Conservation (phyloP, 1,284 basidiomycete genomes). For the Microstroma glucosiphilum region DNA sequence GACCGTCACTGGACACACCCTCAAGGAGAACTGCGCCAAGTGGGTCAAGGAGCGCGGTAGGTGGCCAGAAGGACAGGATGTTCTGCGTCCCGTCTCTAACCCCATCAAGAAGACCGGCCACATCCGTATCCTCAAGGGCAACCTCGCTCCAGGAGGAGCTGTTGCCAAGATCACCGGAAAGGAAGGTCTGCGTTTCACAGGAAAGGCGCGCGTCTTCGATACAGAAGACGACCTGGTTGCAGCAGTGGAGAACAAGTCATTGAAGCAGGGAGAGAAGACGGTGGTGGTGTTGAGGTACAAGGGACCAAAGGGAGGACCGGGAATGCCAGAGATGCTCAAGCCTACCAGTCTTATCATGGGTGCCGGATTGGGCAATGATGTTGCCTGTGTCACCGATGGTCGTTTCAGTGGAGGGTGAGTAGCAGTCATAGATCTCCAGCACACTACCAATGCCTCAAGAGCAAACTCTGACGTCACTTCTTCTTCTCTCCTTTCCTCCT, state of each 20-base stretch:
- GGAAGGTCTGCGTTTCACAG: slow-evolving; percentile 45
- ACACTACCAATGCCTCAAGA: too few relatives aligned
- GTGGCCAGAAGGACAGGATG: slow-evolving; percentile 38
- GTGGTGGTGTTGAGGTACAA: slow-evolving; percentile 49
- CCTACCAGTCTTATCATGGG: slow-evolving; percentile 26
- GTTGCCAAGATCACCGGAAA: slow-evolving; percentile 51
- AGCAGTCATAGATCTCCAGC: too few relatives aligned
- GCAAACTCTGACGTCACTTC: too few relatives aligned
- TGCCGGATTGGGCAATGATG: slow-evolving; percentile 22
- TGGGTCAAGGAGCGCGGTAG: slow-evolving; percentile 61
- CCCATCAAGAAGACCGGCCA: slow-evolving; percentile 48
- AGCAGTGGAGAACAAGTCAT: slow-evolving; percentile 40
- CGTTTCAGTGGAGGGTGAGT: slow-evolving; percentile 16
- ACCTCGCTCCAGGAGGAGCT: slow-evolving; percentile 47
- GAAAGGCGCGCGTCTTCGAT: slow-evolving; percentile 49
- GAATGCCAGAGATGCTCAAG: slow-evolving; percentile 30
- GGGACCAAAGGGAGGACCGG: slow-evolving; percentile 44
- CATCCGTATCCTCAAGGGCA: slow-evolving; percentile 47
- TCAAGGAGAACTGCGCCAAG: slow-evolving; percentile 51
- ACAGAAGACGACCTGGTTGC: slow-evolving; percentile 47
- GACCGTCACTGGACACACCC: slow-evolving; percentile 46
- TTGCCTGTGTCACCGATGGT: slow-evolving; percentile 23
- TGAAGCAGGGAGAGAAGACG: slow-evolving; percentile 50
- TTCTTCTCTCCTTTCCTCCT: background rate
- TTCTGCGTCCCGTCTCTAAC: slow-evolving; percentile 38